A percentile compares a stretch with the other conserved stretches of the same genome.
These are phyloP conservation scores for Geranomyces variabilis DNA, from an alignment of 192 early-diverging fungal genomes.

Conservation along the genomic window DNA sequence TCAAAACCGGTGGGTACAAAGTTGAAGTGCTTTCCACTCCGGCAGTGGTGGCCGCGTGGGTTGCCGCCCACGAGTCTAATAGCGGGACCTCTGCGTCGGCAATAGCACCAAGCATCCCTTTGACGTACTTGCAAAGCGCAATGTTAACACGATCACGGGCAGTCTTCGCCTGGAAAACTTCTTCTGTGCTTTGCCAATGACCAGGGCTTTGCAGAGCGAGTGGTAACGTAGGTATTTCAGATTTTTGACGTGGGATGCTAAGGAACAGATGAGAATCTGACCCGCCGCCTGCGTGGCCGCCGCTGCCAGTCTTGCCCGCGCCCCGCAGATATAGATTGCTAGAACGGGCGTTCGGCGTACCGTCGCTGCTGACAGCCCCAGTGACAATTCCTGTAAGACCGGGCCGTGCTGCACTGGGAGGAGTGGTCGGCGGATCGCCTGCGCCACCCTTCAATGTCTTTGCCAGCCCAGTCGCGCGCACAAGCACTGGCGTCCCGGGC, in stretches of 20 bases:
- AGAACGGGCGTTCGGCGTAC: background rate
- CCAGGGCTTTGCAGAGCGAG: slow-evolving; percentile 14
- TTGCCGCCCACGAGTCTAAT: background rate
- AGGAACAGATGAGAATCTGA: background rate
- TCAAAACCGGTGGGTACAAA: background rate
- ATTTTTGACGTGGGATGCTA: background rate
- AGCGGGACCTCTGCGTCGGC: slow-evolving; percentile 40
- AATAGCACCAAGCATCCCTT: slow-evolving; percentile 27
- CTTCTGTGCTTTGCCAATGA: slow-evolving; percentile 33
- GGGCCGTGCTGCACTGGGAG: background rate
- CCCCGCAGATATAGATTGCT: background rate
- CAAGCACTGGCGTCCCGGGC: background rate
- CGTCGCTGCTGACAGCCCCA: background rate
- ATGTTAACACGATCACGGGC: slow-evolving; percentile 24
- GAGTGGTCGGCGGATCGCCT: slow-evolving; percentile 10
- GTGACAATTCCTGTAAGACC: background rate
- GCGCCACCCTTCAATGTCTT: background rate
- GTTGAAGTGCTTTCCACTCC: background rate
- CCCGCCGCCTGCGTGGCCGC: background rate
- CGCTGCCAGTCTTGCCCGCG: background rate
- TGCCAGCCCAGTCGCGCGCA: background rate
- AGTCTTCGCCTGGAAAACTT: slow-evolving; percentile 9
- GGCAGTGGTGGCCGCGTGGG: background rate
- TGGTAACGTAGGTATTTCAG: background rate
- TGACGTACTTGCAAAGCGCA: slow-evolving; percentile 36